A percentile compares a stretch with the other conserved stretches of the same genome.
These are phyloP conservation scores for Serendipita sp. DNA, from an alignment of 768 basidiomycete species.

Conservation along the genomic window DNA sequence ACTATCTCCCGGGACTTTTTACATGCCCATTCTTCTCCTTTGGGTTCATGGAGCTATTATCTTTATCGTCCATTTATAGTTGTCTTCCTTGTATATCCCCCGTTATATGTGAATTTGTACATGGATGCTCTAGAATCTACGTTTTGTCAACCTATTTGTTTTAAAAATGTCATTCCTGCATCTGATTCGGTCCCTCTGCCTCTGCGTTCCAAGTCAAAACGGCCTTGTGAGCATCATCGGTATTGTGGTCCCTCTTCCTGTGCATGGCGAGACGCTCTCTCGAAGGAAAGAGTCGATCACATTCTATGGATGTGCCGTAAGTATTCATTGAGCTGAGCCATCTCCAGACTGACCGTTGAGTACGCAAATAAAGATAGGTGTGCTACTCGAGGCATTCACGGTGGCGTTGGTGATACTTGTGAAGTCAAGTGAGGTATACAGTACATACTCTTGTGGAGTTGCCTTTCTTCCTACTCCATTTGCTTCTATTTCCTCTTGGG, in stretches of 20 bases:
- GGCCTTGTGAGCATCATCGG: constrained; percentile 27
- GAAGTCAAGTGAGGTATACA: not conserved
- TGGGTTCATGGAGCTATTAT: not conserved
- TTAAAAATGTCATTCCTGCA: not conserved
- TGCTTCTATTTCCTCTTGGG: constrained; percentile 35
- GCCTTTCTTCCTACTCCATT: not conserved
- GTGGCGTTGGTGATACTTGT: too few species aligned
- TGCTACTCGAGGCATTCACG: too few species aligned
- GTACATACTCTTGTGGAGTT: not conserved
- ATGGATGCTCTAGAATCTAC: not conserved
- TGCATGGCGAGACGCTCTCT: constrained; percentile 54
- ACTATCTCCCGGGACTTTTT: too few species aligned
- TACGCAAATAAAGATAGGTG: constrained; percentile 68
- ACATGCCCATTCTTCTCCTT: too few species aligned
- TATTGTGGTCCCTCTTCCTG: constrained; percentile 54
- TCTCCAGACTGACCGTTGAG: constrained; percentile 30
- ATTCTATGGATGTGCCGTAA: constrained; percentile 27
- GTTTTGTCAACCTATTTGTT: not conserved
- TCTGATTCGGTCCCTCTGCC: not conserved
- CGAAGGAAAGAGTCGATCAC: constrained; percentile 56
- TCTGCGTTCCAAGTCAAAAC: constrained; percentile 59
- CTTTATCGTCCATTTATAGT: constrained; percentile 4
- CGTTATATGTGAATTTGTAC: not conserved
- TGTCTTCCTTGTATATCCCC: not conserved
- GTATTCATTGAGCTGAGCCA: not conserved